These are phyloP conservation scores for Cyphellophora europaea DNA, from an alignment of 2,329 filamentous ascomycete species.

Conservation along the genomic window DNA sequence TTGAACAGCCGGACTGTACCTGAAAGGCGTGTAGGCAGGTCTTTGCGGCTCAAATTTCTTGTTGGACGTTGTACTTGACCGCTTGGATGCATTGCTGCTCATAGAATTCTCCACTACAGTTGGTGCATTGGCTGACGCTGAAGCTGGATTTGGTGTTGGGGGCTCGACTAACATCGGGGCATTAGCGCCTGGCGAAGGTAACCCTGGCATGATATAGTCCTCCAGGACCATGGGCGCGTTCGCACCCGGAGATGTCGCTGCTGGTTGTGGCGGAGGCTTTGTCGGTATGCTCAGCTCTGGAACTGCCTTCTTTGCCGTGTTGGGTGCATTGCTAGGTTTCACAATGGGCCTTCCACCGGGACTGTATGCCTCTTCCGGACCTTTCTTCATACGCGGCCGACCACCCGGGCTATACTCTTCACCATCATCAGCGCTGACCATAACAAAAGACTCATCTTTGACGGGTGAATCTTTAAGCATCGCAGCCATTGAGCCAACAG, in stretches of 20 bases:
- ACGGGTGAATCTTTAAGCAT: slow-evolving; percentile 1
- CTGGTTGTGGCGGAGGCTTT: background rate
- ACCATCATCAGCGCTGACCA: slow-evolving; percentile 16
- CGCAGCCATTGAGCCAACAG: background rate
- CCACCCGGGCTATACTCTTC: slow-evolving; percentile 45
- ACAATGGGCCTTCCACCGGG: slow-evolving; percentile 1
- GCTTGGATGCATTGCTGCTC: slow-evolving; percentile 3
- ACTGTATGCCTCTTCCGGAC: slow-evolving; percentile 2
- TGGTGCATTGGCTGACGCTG: background rate
- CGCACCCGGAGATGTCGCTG: slow-evolving; percentile 11
- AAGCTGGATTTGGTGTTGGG: background rate
- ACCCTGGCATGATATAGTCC: slow-evolving; percentile 14
- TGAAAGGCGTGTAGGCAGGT: slow-evolving; percentile 36
- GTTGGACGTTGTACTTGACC: slow-evolving; percentile 3
- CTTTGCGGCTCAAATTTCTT: slow-evolving; percentile 25
- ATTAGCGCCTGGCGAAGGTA: slow-evolving; percentile 14
- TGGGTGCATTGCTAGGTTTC: background rate
- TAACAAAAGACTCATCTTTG: slow-evolving; percentile 8
- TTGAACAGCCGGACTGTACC: slow-evolving; percentile 33
- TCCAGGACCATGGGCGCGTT: slow-evolving; percentile 20
- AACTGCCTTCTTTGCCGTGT: background rate
- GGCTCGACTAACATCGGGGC: slow-evolving; percentile 9
- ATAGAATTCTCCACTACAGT: background rate
- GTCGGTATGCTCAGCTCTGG: slow-evolving; percentile 1
- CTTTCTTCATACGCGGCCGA: slow-evolving; percentile 32